A percentile compares a stretch with the other conserved stretches of the same genome.
These are phyloP conservation scores for Alternaria burnsii DNA, from an alignment of 2,329 filamentous ascomycete genomes.

Conservation along the genomic window DNA sequence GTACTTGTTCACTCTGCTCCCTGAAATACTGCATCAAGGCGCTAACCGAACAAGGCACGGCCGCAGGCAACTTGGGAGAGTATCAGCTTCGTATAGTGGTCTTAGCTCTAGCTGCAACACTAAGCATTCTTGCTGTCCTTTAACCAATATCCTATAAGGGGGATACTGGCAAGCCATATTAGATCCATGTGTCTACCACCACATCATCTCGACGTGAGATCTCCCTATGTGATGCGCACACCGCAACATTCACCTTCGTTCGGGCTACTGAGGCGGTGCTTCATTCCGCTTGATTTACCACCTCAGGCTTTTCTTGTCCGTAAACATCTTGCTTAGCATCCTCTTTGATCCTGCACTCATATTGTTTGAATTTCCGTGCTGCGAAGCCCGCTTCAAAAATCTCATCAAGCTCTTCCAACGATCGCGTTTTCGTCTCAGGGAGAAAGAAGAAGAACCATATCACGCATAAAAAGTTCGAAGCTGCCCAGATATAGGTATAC, in stretches of 20 bases:
- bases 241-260: not conserved
- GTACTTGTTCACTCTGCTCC: not conserved
- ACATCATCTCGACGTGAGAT: not conserved
- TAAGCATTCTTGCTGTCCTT: not conserved
- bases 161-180: not conserved
- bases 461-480: conserved; percentile 56
- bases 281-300: not conserved
- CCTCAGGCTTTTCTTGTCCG: not conserved
- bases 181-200: not conserved
- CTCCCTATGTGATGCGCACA: not conserved
- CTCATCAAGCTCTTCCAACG: conserved; percentile 41
- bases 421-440: conserved; percentile 55
- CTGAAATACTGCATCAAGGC: not conserved
- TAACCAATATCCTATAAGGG: not conserved
- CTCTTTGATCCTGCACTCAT: conserved; percentile 34
- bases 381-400: conserved; percentile 36
- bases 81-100: not conserved
- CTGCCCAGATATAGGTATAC: conserved; percentile 39
- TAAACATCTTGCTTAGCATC: conserved; percentile 29
- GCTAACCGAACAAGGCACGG: not conserved
- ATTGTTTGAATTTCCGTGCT: conserved; percentile 32
- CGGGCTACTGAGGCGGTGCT: not conserved
- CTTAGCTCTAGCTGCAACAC: not conserved
- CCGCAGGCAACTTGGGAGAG: not conserved
- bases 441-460: conserved; percentile 69